phyloP scores from a whole-genome alignment of 108 stramenopile species.

The Cyclotella sp. region DNA sequence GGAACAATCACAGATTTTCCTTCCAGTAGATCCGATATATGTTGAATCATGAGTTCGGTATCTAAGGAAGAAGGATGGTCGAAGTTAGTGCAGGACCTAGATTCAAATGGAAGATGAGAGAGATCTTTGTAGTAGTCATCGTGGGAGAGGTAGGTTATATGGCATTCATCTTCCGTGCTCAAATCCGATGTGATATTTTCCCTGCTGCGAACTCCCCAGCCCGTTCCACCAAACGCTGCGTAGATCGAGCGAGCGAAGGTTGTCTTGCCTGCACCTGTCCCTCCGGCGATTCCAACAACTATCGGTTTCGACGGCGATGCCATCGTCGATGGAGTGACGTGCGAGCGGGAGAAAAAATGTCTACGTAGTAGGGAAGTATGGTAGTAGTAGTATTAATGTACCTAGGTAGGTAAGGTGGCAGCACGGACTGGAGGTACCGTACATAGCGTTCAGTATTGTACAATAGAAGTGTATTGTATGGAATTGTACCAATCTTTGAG shows the following conservation, averaged over 20 bases:
- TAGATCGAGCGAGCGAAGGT: slow-evolving; percentile 83
- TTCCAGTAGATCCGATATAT: slow-evolving; percentile 70
- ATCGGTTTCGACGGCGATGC: slow-evolving; percentile 32
- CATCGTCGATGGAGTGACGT: not conserved
- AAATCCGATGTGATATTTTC: slow-evolving; percentile 32
- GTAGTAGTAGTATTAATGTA: not conserved
- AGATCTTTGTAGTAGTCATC: slow-evolving; percentile 72
- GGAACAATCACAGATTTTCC: slow-evolving; percentile 83
- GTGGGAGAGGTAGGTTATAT: slow-evolving; percentile 48
- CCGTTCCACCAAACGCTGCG: slow-evolving; percentile 77
- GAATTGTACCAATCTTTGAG: too few relatives aligned
- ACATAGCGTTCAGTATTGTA: too few relatives aligned
- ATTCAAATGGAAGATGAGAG: slow-evolving; percentile 77
- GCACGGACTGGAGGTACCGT: too few relatives aligned
- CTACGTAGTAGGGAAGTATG: not conserved
- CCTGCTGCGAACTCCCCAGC: slow-evolving; percentile 74
- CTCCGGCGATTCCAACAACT: slow-evolving; percentile 82
- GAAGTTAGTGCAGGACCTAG: slow-evolving; percentile 84
- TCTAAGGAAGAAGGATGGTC: slow-evolving; percentile 97
- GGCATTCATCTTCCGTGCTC: slow-evolving; percentile 9
- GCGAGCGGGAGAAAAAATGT: not conserved
- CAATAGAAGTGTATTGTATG: too few relatives aligned
- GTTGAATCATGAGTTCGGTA: slow-evolving; percentile 84
- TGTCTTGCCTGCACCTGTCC: slow-evolving; percentile 85
- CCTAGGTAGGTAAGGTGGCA: not conserved